phyloP scores from a whole-genome alignment of 2,329 filamentous ascomycete genomes.

The Huntiella abstrusa region DNA sequence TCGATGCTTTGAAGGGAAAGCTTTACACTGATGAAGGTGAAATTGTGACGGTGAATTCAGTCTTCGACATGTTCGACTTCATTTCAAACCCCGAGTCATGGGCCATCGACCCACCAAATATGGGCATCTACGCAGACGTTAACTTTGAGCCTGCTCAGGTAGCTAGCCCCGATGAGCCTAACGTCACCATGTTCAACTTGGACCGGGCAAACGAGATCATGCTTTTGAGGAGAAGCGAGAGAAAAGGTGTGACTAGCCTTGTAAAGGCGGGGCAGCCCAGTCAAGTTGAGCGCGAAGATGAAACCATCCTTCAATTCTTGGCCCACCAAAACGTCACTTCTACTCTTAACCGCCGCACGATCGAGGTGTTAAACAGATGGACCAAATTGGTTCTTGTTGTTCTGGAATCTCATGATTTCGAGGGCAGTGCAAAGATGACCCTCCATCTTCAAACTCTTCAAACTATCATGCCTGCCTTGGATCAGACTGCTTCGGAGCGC shows the following conservation, averaged over 20 bases:
- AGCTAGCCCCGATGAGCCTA: constrained; percentile 29
- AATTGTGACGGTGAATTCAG: constrained; percentile 46
- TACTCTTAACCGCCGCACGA: constrained; percentile 36
- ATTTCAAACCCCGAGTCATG: constrained; percentile 36
- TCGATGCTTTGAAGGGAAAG: constrained; percentile 60
- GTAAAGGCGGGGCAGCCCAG: constrained; percentile 29
- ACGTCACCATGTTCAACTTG: constrained; percentile 46
- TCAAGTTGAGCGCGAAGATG: constrained; percentile 38
- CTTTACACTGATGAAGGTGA: constrained; percentile 48
- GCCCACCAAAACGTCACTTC: constrained; percentile 43
- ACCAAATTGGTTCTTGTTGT: constrained; percentile 68
- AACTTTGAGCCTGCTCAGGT: constrained; percentile 7
- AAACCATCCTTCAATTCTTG: constrained; percentile 40
- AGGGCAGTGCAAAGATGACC: constrained; percentile 48
- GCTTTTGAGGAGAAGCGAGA: constrained; percentile 46
- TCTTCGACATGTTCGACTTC: constrained; percentile 92
- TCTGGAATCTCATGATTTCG: constrained; percentile 65
- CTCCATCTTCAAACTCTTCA: constrained; percentile 79
- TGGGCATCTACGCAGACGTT: constrained; percentile 34
- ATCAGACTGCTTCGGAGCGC: constrained; percentile 52
- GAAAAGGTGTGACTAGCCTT: constrained; percentile 29
- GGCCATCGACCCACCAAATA: constrained; percentile 29
- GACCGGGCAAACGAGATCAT: constrained; percentile 57
- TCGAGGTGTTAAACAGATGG: constrained; percentile 64
- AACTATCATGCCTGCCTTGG: constrained; percentile 71